Percentiles rank a stretch among this genome's conserved stretches.
Evolutionary conservation across 164 flowering plant genomes (phyloP).

Genomic region (Vitis riparia): DNA sequence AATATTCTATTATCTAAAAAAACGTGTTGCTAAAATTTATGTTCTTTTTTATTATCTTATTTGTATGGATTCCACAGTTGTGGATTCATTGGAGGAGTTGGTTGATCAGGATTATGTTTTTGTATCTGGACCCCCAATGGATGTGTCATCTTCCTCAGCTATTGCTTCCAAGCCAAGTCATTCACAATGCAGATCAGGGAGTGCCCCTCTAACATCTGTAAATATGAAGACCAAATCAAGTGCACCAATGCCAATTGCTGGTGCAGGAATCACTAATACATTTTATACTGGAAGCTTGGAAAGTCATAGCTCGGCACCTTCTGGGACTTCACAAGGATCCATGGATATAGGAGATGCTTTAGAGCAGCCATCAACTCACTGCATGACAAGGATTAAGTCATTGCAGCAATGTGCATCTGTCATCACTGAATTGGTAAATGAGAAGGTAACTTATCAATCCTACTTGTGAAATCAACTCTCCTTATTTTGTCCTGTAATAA

Average conservation of each 20-base stretch:
- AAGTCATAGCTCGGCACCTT: conserved; percentile 64
- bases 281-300: conserved; percentile 54
- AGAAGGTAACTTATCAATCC: conserved; percentile 52
- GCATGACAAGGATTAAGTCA: conserved; percentile 74
- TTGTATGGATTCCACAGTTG: conserved; percentile 41
- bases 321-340: conserved; percentile 82
- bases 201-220: conserved; percentile 31
- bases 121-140: conserved; percentile 80
- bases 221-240: conserved; percentile 30
- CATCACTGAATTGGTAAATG: conserved; percentile 69
- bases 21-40: not conserved
- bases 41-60: conserved; percentile 10
- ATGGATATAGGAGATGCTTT: conserved; percentile 57
- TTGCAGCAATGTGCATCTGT: conserved; percentile 80
- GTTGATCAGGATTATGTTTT: conserved; percentile 92
- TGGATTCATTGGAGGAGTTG: conserved; percentile 75
- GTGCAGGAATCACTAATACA: conserved; percentile 29
- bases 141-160: conserved; percentile 53
- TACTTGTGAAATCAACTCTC: too few species aligned
- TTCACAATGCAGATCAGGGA: conserved; percentile 41
- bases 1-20: not conserved
- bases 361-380: conserved; percentile 75
- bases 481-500: too few species aligned
- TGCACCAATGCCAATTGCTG: conserved; percentile 73
- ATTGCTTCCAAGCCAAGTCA: conserved; percentile 46